These are phyloP conservation scores for Suillus plorans DNA, from an alignment of 768 basidiomycete species.

Conservation along the genomic window DNA sequence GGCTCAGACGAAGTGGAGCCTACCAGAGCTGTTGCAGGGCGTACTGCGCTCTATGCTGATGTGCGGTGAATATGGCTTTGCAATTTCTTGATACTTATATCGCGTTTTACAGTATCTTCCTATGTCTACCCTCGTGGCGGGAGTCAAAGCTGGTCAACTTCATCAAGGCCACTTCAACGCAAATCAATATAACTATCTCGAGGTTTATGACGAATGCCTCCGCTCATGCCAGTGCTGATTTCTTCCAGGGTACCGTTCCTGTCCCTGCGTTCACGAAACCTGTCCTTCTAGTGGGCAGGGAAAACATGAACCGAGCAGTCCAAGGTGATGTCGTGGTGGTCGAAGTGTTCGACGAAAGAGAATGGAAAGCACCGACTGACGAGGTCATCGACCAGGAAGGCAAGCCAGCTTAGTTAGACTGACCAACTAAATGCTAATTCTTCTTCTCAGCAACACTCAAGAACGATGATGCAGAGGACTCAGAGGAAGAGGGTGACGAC, in stretches of 20 bases:
- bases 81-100: not conserved
- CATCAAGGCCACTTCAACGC: conserved; percentile 96
- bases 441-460: conserved; percentile 65
- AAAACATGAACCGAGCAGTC: conserved; percentile 95
- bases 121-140: conserved; percentile 67
- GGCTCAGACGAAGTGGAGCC: conserved; percentile 65
- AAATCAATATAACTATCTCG: conserved; percentile 93
- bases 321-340: conserved; percentile 92
- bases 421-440: conserved; percentile 5
- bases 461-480: conserved; percentile 85
- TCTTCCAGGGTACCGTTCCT: conserved; percentile 70
- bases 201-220: conserved; percentile 44
- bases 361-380: conserved; percentile 92
- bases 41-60: conserved; percentile 72
- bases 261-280: conserved; percentile 74
- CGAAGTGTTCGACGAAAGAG: conserved; percentile 78
- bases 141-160: conserved; percentile 79
- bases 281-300: conserved; percentile 80
- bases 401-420: conserved; percentile 31
- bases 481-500: conserved; percentile 56
- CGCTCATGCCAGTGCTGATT: not conserved
- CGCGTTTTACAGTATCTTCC: conserved; percentile 67
- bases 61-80: conserved; percentile 36
- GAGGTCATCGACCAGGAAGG: conserved; percentile 95
- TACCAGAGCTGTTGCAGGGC: conserved; percentile 52